Evolutionary conservation across 345 rosid genomes (phyloP), one percentile per base, ranked within the genome.

Genomic region (Dipteronia dyeriana): DNA sequence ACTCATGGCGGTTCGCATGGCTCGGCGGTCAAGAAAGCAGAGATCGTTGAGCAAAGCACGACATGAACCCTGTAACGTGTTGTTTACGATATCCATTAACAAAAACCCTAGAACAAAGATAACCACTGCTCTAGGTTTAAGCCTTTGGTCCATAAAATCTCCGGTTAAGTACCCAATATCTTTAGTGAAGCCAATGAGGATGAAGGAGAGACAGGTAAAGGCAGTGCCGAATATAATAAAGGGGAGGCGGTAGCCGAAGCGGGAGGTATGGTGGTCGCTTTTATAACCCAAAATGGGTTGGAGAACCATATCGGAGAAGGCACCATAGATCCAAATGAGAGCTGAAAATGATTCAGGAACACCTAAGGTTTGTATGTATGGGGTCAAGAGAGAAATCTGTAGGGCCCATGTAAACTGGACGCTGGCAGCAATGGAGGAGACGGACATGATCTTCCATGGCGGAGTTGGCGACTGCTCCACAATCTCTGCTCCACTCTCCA

Each of bases 321-420:
- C 95, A 0, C 97, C 97, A 29, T 93, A 93, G 56, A 95, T 91
- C 98, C 98, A 95, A 39, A 93, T 90, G 85, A 88, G 83, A 34
- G 98, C 81, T 5, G 97, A 93, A 93, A 94, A 90, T 23, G 80
- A 82, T 83, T 93, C 98, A 9, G 94, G 91, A 64, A 93, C 85
- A 1, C 99, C 99, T 0, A 95, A 84, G 51, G 85, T 86, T 70
- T 95, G 99, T 2, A 92, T 91, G 75, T 93, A 95, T 0, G 98
- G 99, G 12, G 96, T 95, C 23, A 95, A 61, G 0, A 95, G 84
- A 20, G 98, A 95, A 13, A 95, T 89, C 75, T 95, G 98, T 1
- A 93, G 75, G 7, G 99, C 98, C 99, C 99, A 93, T 0, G 97
- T 97, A 77, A 95, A 95, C 77, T 95, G 96, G 62, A 95, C 70